Evolutionary conservation across 2,329 filamentous ascomycete genomes (phyloP).

Genomic region (Escovopsis weberi): DNA sequence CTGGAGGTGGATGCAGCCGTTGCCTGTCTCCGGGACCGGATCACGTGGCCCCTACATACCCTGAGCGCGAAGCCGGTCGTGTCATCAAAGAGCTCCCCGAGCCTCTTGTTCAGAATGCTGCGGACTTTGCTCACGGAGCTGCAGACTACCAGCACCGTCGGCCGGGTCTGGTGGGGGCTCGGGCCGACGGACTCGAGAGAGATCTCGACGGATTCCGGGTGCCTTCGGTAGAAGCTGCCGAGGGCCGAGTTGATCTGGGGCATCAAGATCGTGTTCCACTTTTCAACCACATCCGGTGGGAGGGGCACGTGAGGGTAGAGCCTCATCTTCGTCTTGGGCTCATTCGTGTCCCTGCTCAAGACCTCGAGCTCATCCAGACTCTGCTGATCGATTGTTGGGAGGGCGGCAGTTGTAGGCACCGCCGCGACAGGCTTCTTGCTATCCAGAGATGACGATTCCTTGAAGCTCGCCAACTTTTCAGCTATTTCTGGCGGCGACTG

Average conservation of each 20-base stretch:
- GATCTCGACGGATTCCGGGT: constrained; percentile 65
- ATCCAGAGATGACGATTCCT: not conserved
- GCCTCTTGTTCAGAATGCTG: constrained; percentile 53
- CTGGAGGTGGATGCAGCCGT: constrained; percentile 17
- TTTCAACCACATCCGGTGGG: constrained; percentile 46
- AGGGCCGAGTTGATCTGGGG: constrained; percentile 59
- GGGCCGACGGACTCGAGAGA: constrained; percentile 63
- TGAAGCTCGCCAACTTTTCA: constrained; percentile 1
- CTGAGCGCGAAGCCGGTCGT: constrained; percentile 49
- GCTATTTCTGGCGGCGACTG: not conserved
- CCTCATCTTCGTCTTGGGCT: constrained; percentile 30
- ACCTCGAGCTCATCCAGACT: constrained; percentile 7
- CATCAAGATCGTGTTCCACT: constrained; percentile 59
- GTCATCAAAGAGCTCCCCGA: constrained; percentile 50
- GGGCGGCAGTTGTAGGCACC: not conserved
- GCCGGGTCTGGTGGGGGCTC: constrained; percentile 47
- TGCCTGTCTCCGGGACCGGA: constrained; percentile 40
- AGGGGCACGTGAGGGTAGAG: constrained; percentile 46
- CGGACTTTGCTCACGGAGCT: constrained; percentile 60
- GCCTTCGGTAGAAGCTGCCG: constrained; percentile 55
- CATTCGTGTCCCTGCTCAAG: constrained; percentile 8
- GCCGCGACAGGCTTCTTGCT: too few relatives aligned
- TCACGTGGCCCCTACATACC: constrained; percentile 54
- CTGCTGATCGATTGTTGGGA: not conserved
- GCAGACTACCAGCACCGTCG: constrained; percentile 65